Evolutionary conservation across 495 filamentous ascomycete genomes (phyloP), one percentile per base, ranked within the genome.

Genomic region (Pyronema omphalodes): DNA sequence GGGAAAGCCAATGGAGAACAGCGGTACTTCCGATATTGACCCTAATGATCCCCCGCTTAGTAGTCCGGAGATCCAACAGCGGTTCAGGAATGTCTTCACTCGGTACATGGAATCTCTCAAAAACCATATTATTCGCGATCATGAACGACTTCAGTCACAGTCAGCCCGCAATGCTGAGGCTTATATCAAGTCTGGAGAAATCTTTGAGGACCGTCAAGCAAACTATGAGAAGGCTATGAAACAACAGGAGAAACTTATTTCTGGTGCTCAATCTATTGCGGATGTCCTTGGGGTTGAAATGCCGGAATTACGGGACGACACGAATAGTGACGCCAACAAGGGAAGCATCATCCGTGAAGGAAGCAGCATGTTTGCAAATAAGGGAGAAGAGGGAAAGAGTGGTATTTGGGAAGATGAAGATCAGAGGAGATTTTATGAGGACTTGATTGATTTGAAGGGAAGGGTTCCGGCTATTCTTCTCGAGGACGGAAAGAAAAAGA

Each of bases 381-480:
- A 88, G 33, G 86, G 86, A 1, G 93, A 99, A 57, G 91, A 95
- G 56, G 89, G 89, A 7, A 65, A 54, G 40, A 76, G 87, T n/a
- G 91, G 91, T 1, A 95, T 96, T 60, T 99, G 91, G 91, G 93
- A 96, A 70, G 91, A 99, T 59, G 91, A 96, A 62, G 91, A 99
- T 43, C 88, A 99, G 66, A 76, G 93, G 52, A 83, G 91, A 36
- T 99, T 96, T 67, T 96, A 99, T 66, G 91, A 99, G 68, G 94
- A 94, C 61, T 71, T 96, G 5, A 81, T 91, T 14, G 91, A 99
- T 66, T 74, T 99, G 9, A 94, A 94, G 63, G 88, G 89, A 58
- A 89, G 93, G 58, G 91, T 99, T 17, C 91, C 91, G 7, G 84
- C 81, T 9, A 88, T 96, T 51, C 70, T 99, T 8, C 76, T 96